Conservation (phyloP, 331 rosid genomes). For the Quercus tomentella region DNA sequence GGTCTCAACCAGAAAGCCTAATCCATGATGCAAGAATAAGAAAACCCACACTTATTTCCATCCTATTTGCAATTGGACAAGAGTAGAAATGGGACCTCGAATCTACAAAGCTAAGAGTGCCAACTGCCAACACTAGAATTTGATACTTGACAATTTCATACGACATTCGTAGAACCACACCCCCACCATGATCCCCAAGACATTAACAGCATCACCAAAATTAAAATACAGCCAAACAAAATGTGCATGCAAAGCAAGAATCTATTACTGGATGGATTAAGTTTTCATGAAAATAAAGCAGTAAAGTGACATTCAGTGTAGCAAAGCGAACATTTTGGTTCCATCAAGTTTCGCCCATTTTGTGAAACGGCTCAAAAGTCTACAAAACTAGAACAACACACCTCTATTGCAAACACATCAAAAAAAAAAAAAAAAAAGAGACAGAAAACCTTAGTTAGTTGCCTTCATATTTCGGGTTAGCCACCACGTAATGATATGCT, state of each 20-base stretch:
- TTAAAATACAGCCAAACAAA: not conserved
- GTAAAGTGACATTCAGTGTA: slow-evolving; percentile 13
- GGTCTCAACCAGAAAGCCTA: not conserved
- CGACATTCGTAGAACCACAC: not conserved
- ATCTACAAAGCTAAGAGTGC: not conserved
- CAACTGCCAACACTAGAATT: not conserved
- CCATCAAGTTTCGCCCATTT: slow-evolving; percentile 23
- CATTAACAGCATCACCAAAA: not conserved
- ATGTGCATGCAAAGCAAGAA: slow-evolving; percentile 4
- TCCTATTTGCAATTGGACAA: not conserved
- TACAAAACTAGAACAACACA: slow-evolving; percentile 26
- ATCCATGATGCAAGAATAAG: not conserved
- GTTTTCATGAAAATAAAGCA: slow-evolving; percentile 9
- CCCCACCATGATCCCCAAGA: not conserved
- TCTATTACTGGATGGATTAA: not conserved
- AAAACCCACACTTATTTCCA: not conserved
- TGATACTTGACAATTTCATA: not conserved
- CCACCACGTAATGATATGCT: slow-evolving; percentile 87
- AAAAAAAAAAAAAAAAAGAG: not conserved
- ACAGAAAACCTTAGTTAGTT: slow-evolving; percentile 33
- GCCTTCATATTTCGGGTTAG: slow-evolving; percentile 83
- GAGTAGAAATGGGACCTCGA: not conserved
- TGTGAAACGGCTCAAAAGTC: slow-evolving; percentile 23
- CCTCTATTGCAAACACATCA: slow-evolving; percentile 8
- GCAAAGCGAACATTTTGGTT: slow-evolving; percentile 11